Evolutionary conservation across 2,329 filamentous ascomycete genomes (phyloP), one percentile per base, ranked within the genome.

Genomic region (Emmonsiellopsis sp.): DNA sequence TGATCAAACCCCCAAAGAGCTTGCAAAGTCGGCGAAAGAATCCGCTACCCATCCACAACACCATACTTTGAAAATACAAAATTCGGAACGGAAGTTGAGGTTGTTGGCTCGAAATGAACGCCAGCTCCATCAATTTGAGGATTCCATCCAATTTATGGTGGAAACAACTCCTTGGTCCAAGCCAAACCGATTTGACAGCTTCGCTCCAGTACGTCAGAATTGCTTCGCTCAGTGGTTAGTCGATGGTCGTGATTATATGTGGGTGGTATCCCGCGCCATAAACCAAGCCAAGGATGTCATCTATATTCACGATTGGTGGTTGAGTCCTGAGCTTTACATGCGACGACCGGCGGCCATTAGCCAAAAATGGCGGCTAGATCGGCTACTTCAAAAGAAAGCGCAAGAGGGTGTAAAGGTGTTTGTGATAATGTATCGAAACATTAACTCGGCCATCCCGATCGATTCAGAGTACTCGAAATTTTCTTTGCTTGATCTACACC

Each of bases 391-490:
- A 75, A 81, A 89, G 32, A 86, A 85, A 44, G 93, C 93, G 0
- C 89, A 97, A 71, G 85, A 86, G 1, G 93, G 93, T 11, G 93
- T 98, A 53, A 92, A 97, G 72, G 94, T 98, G 59, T 96, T 86
- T 65, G 80, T 98, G 52, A 85, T 89, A 51, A 88, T 98, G 1
- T 77, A 91, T 66, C 89, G 88, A 47, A 97, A 97, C 66, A 93
- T 98, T 63, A 93, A 97, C 66, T 90, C 92, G 42, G 93, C 94
- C 42, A 86, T 97, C 58, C 94, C 93, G 3, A 98, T 98, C 64
- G 93, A 98, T 69, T 97, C 92, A 1, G 91, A 96, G 69, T 95
- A 97, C 69, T 96, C 93, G 53, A 98, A 98, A 64, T 95, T 91
- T 71, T 95, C 91, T 1, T 79, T 98, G 55, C 81, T 98, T 47